A percentile compares a stretch with the other conserved stretches of the same genome.
These are phyloP conservation scores for Penicillium decumbens DNA, from an alignment of 2,329 filamentous ascomycete species.

Conservation along the genomic window DNA sequence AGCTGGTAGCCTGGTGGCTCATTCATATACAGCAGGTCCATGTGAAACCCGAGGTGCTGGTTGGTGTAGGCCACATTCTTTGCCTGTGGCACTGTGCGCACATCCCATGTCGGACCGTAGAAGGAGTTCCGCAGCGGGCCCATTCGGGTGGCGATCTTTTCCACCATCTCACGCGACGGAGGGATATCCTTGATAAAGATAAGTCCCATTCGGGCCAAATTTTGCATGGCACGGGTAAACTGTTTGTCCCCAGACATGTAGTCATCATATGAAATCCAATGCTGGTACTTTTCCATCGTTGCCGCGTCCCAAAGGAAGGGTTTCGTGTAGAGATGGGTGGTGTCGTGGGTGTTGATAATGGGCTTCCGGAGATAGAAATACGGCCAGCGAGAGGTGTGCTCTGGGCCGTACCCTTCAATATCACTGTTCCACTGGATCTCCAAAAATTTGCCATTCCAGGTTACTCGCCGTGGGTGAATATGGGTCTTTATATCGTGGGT, in stretches of 20 bases:
- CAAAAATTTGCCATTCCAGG: conserved; percentile 42
- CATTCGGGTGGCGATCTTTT: conserved; percentile 65
- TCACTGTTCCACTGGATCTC: conserved; percentile 61
- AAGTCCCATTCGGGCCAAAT: conserved; percentile 64
- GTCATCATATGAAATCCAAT: conserved; percentile 62
- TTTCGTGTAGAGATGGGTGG: conserved; percentile 22
- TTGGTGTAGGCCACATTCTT: conserved; percentile 92
- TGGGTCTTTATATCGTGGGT: conserved; percentile 55
- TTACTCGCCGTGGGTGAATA: conserved; percentile 40
- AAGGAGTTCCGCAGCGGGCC: conserved; percentile 80
- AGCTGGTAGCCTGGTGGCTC: conserved; percentile 78
- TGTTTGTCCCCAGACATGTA: conserved; percentile 61
- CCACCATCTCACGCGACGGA: conserved; percentile 60
- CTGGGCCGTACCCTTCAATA: conserved; percentile 40
- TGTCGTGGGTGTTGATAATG: conserved; percentile 19
- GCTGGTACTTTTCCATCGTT: conserved; percentile 42
- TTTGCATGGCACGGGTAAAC: conserved; percentile 59
- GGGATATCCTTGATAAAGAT: conserved; percentile 75
- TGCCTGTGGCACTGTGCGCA: conserved; percentile 72
- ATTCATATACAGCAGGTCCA: conserved; percentile 84
- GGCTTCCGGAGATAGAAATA: conserved; percentile 11
- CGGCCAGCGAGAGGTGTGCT: conserved; percentile 40
- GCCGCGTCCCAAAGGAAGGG: conserved; percentile 37
- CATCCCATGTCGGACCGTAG: conserved; percentile 88
- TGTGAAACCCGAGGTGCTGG: conserved; percentile 77